These are phyloP conservation scores for Aquilaria agallochum DNA, from an alignment of 441 rosid genomes.

Conservation along the genomic window DNA sequence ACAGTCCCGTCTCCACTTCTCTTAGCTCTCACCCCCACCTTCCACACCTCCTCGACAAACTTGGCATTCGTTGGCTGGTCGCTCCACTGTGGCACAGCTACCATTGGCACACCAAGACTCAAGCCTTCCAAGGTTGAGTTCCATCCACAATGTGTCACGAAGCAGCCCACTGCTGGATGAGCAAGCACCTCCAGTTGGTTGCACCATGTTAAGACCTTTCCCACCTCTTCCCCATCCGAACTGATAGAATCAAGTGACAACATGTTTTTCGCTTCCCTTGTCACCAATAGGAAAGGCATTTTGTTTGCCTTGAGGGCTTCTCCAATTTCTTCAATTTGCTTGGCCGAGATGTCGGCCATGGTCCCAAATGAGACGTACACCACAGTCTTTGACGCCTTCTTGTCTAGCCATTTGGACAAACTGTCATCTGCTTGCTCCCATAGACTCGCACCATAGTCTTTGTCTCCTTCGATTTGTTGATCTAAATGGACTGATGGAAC, in stretches of 20 bases:
- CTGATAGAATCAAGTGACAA: slow-evolving; percentile 31
- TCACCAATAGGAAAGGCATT: slow-evolving; percentile 49
- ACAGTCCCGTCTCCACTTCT: slow-evolving; percentile 26
- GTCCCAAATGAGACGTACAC: slow-evolving; percentile 64
- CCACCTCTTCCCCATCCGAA: slow-evolving; percentile 28
- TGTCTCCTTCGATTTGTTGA: slow-evolving; percentile 34
- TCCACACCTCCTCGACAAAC: slow-evolving; percentile 56
- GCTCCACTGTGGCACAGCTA: slow-evolving; percentile 43
- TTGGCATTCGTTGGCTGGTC: slow-evolving; percentile 63
- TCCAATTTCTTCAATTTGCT: slow-evolving; percentile 48
- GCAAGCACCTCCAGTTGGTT: slow-evolving; percentile 64
- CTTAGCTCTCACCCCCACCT: slow-evolving; percentile 44
- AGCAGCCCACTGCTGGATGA: slow-evolving; percentile 57
- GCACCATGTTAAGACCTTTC: slow-evolving; percentile 59
- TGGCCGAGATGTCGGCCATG: slow-evolving; percentile 40
- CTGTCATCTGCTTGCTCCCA: slow-evolving; percentile 22
- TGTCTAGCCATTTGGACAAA: slow-evolving; percentile 37
- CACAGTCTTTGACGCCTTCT: slow-evolving; percentile 29
- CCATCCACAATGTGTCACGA: slow-evolving; percentile 62
- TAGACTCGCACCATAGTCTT: slow-evolving; percentile 35
- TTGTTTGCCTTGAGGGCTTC: slow-evolving; percentile 39
- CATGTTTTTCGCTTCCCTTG: slow-evolving; percentile 39
- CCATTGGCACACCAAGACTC: slow-evolving; percentile 54
- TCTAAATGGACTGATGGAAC: slow-evolving; percentile 45
- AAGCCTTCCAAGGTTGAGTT: slow-evolving; percentile 54